Base-by-base conservation (phyloP, 805 yeast genomes). In the Helenozyma baotianmanensis region DNA sequence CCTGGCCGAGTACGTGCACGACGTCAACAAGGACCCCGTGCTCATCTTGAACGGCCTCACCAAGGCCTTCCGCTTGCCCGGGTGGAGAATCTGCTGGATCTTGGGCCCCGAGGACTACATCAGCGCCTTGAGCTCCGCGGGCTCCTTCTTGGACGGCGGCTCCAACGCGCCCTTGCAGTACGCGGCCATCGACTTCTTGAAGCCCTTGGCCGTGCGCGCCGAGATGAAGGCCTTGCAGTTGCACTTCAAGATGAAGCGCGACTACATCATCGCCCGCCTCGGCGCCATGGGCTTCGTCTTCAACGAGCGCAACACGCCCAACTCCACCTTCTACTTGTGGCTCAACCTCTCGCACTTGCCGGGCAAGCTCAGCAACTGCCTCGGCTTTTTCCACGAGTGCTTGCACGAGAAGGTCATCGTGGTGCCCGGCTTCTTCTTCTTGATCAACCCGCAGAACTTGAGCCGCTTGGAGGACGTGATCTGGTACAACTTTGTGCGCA, bases 51-150 rank as follows among this genome's bases (percentile, higher is more conserved):
- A 76, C 51, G 82, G 82, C 1, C 60, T 76, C 23, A 76, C 82
- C 30, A 76, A 76, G 53, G 75, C 77, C 2, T 76, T 76, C 58
- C 61, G 82, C 39, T 62, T 76, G 29, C 82, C 82, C 2, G 82
- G 82, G 2, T 76, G 80, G 80, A 62, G 82, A 54, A 70, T 72
- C 9, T 75, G 80, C 44, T 76, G 82, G 82, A 64, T 76, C 33
- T 58, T 76, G 38, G 82, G 81, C 1, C 82, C 82, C 12, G 79
- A 74, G 45, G 76, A 72, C 32, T 76, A 76, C 48, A 72, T 76
- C 42, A 60, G 58, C 32, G 74, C 78, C 3, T 61, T 76, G 39
- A 62, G 74, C 32, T 70, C 78, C 16, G 78, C 80, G 4, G 82
- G 81, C 2, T 75, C 80, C 1, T 76, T 60, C 39, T 54, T 76